These are phyloP conservation scores for Saturnispora mendoncae DNA, from an alignment of 805 yeast genomes.

Conservation along the genomic window DNA sequence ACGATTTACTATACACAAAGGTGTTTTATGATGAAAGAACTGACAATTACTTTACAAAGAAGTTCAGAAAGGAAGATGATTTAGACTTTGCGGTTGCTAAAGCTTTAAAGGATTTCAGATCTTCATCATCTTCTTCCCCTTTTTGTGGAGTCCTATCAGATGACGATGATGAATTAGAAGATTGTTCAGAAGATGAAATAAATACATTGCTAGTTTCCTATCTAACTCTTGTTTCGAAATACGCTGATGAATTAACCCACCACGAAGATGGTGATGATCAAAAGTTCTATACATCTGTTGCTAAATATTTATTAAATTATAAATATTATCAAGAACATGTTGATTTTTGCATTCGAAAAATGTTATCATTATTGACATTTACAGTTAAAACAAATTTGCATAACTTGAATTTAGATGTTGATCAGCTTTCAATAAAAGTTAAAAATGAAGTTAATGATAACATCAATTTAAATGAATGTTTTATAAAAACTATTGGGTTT, in stretches of 20 bases:
- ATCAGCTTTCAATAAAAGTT: slow-evolving; percentile 13
- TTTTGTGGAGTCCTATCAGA: neutral
- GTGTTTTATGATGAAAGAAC: slow-evolving; percentile 21
- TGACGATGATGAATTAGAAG: slow-evolving; percentile 11
- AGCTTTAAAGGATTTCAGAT: slow-evolving; percentile 4
- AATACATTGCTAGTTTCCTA: slow-evolving; percentile 29
- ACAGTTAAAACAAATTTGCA: slow-evolving; percentile 21
- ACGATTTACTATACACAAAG: slow-evolving; percentile 24
- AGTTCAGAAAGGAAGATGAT: slow-evolving; percentile 8
- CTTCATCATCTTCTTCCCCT: neutral
- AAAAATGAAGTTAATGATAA: slow-evolving; percentile 17
- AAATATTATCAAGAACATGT: slow-evolving; percentile 29
- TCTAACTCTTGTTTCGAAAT: slow-evolving; percentile 25
- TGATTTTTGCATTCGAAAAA: slow-evolving; percentile 41
- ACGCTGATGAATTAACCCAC: slow-evolving; percentile 19
- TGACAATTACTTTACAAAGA: slow-evolving; percentile 18
- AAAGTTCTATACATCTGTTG: slow-evolving; percentile 21
- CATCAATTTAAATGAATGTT: slow-evolving; percentile 23
- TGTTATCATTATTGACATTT: slow-evolving; percentile 36
- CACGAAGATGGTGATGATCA: slow-evolving; percentile 17
- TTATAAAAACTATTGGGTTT: slow-evolving; percentile 28
- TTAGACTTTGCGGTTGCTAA: neutral
- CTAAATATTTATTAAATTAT: slow-evolving; percentile 22
- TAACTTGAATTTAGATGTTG: slow-evolving; percentile 17
- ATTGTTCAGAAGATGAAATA: slow-evolving; percentile 25